phyloP scores from a whole-genome alignment of 257 asterid genomes.

The Asclepias syriaca region DNA sequence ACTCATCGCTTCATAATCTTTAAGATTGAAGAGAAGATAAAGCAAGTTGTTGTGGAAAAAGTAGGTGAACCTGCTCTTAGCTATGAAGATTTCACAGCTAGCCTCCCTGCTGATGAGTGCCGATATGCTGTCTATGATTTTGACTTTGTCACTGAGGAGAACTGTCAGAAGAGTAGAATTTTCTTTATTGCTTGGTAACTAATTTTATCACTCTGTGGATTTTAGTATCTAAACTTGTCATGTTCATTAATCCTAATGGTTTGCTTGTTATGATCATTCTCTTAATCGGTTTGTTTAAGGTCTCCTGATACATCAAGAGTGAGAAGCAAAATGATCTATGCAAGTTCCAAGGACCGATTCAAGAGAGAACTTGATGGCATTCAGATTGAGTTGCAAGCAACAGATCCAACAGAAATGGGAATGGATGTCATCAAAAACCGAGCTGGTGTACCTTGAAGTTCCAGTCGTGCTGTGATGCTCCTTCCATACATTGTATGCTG shows the following conservation, averaged over 20 bases:
- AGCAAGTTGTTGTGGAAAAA: conserved; percentile 41
- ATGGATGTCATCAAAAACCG: conserved; percentile 34
- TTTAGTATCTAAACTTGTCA: neutral
- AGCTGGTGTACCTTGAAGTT: conserved; percentile 20
- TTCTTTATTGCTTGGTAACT: conserved; percentile 39
- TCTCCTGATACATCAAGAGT: conserved; percentile 36
- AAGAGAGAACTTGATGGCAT: conserved; percentile 43
- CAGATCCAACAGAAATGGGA: conserved; percentile 39
- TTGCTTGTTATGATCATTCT: neutral
- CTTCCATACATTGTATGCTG: conserved; percentile 7
- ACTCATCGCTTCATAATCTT: conserved; percentile 31
- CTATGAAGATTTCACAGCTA: conserved; percentile 34
- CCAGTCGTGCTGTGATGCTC: conserved; percentile 11
- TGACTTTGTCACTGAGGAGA: conserved; percentile 35
- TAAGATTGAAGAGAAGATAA: conserved; percentile 43
- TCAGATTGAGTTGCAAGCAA: conserved; percentile 45
- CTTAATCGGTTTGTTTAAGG: conserved; percentile 16
- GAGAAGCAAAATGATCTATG: conserved; percentile 42
- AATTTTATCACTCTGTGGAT: too few species aligned
- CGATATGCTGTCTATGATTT: conserved; percentile 40
- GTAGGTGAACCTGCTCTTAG: conserved; percentile 32
- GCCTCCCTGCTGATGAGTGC: conserved; percentile 41
- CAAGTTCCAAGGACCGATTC: conserved; percentile 44
- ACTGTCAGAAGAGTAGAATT: conserved; percentile 37
- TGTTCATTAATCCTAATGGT: neutral